Percentiles rank a stretch among this genome's conserved stretches.
phyloP scores from a whole-genome alignment of 176 grass and related monocot species.

The Lolium rigidum region DNA sequence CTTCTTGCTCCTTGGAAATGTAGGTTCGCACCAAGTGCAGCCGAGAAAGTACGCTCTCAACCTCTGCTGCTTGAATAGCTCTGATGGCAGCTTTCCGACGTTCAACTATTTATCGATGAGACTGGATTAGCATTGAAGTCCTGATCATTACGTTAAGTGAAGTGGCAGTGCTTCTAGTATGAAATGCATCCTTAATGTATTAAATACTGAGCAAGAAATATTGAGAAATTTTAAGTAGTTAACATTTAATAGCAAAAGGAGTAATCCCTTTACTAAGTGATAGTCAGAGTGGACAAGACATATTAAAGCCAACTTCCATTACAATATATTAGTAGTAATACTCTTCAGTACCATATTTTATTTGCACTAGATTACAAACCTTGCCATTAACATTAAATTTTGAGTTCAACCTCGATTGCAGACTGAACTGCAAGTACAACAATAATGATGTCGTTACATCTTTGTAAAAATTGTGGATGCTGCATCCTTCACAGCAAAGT shows the following conservation, averaged over 20 bases:
- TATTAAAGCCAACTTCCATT: background rate
- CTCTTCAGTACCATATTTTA: background rate
- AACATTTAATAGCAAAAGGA: background rate
- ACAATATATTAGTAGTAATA: constrained; percentile 5
- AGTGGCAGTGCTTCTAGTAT: background rate
- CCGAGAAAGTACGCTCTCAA: constrained; percentile 62
- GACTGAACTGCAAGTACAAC: background rate
- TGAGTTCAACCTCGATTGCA: background rate
- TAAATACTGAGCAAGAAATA: background rate
- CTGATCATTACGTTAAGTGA: background rate
- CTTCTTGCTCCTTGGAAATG: constrained; percentile 65
- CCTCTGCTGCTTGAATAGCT: constrained; percentile 64
- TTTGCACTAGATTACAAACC: background rate
- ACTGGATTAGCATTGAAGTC: constrained; percentile 22
- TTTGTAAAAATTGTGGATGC: constrained; percentile 6
- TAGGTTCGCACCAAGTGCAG: constrained; percentile 54
- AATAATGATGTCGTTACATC: background rate
- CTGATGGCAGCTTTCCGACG: constrained; percentile 60
- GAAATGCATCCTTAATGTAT: background rate
- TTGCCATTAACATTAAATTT: background rate
- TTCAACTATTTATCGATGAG: constrained; percentile 54
- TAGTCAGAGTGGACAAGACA: background rate
- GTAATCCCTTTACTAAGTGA: background rate
- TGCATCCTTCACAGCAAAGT: background rate
- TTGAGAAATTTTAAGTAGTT: background rate